Evolutionary conservation across 352 stramenopile species (phyloP), one percentile per base, ranked within the genome.

Genomic region (Phytophthora fragariae): DNA sequence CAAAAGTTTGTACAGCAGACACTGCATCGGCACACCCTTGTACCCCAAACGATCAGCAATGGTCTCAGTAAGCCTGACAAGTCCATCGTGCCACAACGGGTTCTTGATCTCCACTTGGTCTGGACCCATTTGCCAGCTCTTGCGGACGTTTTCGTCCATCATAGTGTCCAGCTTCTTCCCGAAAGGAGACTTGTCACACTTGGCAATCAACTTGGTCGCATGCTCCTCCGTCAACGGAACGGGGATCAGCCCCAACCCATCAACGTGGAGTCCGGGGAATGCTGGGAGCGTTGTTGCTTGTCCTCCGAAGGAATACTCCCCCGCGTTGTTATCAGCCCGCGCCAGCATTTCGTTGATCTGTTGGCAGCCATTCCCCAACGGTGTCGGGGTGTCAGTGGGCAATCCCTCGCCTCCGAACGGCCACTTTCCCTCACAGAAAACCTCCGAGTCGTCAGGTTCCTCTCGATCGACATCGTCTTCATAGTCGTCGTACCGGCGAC

Each of bases 1-100:
- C 27, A 90, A 47, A 64, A 90, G 29, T 69, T 90, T 86, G 76
- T 87, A 82, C 50, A 62, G 52, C 3, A 47, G 24, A 44, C 74
- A 68, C n/a, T 61, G 61, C 44, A 76, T 62, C 4, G 41, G 17
- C 5, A 65, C n/a, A 6, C 52, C 63, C 33, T 69, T 65, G 29
- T 68, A 55, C 1, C 62, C 62, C 4, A 70, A 29, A 46, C 57
- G 24, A 29, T 29, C 57, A 41, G 37, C 57, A 44, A 54, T 52
- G 2, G 15, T 41, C 37, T 58, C 37, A 21, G 49, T 65, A n/a
- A 68, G 31, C 29, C 24, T 54, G 10, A 57, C 39, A 12, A 73
- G 52, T 1, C 63, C 41, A 12, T 24, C 11, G 7, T 63, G 49
- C 66, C 66, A 73, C 14, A 63, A 21, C 5, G 57, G 57, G 31